Evolutionary conservation across 1,284 basidiomycete species (phyloP).

Genomic region (Irpex sp.): DNA sequence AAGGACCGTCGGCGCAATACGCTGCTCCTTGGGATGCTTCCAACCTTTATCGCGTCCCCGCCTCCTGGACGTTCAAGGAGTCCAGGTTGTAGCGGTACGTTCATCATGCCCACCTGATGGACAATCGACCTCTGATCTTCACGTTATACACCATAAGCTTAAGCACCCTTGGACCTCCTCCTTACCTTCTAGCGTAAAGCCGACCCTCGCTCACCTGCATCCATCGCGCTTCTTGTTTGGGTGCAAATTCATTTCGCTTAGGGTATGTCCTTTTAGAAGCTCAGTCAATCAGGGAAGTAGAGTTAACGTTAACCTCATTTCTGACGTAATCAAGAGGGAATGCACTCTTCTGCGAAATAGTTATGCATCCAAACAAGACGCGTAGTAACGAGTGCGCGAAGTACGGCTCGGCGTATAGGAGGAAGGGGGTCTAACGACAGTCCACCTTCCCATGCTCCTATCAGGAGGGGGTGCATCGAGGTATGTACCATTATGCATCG

Average conservation of each 20-base stretch:
- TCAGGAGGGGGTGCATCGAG: background rate
- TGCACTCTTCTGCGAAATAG: constrained; percentile 43
- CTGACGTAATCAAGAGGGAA: constrained; percentile 22
- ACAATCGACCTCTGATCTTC: background rate
- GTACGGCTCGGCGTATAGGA: constrained; percentile 62
- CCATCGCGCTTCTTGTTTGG: constrained; percentile 75
- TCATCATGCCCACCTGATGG: background rate
- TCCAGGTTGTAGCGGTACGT: background rate
- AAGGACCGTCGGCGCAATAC: background rate
- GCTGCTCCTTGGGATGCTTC: background rate
- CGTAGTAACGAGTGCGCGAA: constrained; percentile 67
- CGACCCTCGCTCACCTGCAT: constrained; percentile 65
- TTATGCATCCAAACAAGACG: constrained; percentile 62
- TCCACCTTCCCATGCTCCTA: background rate
- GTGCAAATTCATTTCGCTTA: constrained; percentile 50
- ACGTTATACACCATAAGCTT: background rate
- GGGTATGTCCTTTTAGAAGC: constrained; percentile 31
- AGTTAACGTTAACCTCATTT: background rate
- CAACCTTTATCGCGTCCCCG: background rate
- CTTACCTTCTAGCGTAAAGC: constrained; percentile 55
- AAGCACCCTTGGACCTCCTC: constrained; percentile 13
- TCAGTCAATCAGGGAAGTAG: background rate
- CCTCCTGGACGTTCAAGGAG: background rate
- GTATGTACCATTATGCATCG: background rate
- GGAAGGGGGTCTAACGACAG: constrained; percentile 28